Percentiles rank a stretch among this genome's conserved stretches.
phyloP scores from a whole-genome alignment of 306 rosid species.

The Cicer pinnatifidum region DNA sequence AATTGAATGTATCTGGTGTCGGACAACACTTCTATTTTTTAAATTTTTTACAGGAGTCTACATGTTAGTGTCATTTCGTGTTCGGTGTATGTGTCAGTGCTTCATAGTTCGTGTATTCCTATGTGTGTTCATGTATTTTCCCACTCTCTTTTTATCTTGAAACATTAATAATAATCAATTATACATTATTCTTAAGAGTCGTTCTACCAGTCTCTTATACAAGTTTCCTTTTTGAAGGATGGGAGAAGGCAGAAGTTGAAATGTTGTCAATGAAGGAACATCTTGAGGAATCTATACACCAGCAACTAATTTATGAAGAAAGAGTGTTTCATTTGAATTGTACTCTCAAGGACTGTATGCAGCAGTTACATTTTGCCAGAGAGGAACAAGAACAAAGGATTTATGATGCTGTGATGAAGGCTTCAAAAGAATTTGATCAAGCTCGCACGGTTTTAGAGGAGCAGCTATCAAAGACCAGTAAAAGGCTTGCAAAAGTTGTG shows the following conservation, averaged over 20 bases:
- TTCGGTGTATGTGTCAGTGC: neutral
- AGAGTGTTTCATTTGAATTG: slow-evolving; percentile 68
- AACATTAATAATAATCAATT: slow-evolving; percentile 6
- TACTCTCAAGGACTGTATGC: slow-evolving; percentile 85
- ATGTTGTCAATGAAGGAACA: slow-evolving; percentile 59
- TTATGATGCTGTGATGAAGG: slow-evolving; percentile 72
- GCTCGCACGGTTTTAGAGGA: slow-evolving; percentile 62
- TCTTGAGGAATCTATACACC: slow-evolving; percentile 62
- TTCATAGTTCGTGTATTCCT: neutral
- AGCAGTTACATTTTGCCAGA: slow-evolving; percentile 71
- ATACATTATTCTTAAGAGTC: slow-evolving; percentile 4
- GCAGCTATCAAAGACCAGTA: slow-evolving; percentile 61
- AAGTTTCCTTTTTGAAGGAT: slow-evolving; percentile 55
- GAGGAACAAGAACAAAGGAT: slow-evolving; percentile 81
- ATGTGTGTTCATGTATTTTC: neutral
- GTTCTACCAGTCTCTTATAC: slow-evolving; percentile 37
- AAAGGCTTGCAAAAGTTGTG: slow-evolving; percentile 61
- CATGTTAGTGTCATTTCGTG: no score
- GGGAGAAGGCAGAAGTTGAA: slow-evolving; percentile 81
- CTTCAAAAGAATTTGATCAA: slow-evolving; percentile 67
- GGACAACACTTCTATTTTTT: no score
- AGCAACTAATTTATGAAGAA: slow-evolving; percentile 63
- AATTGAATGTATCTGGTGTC: no score
- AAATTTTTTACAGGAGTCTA: no score
- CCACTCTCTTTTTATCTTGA: no score